Base-by-base conservation (phyloP, 2,329 filamentous ascomycete species). In the Orbilia blumenaviensis region DNA sequence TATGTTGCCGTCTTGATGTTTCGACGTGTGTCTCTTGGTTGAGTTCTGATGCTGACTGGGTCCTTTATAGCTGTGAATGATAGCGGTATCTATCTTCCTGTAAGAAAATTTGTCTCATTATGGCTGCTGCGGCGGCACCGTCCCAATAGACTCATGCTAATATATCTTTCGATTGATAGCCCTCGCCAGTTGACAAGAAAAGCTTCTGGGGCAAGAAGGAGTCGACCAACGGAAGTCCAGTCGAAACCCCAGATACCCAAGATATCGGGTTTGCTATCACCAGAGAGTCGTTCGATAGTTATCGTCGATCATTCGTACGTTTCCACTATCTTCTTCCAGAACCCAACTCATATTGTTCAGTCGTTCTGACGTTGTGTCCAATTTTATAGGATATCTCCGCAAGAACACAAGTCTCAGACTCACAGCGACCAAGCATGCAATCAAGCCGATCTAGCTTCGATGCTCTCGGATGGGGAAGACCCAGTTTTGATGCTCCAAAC, bases 271-370 rank as follows among this genome's bases (percentile, higher is more conserved):
- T 98, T 82, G 93, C 91, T 78, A 98, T 98, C 82, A 97, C 94
- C 38, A 89, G 94, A 81, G 95, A 98, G 84, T 97, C 94, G 1
- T 98, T 98, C 81, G 95, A 98, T 82, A 97, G 94, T 2, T 98
- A 98, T 84, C 88, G 95, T 78, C 89, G 95, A 81, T 97, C 94
- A 78, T 98, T 98, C 85, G 94, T 97, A 87, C 29, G 72, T 80
- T 91, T 86, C 12, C n/a, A 38, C 10, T 21, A 41, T 50, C n/a
- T 52, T 18, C 61, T 16, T 61, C 72, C 2, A 34, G 8, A 21
- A 36, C 8, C n/a, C n/a, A n/a, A n/a, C n/a, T n/a, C n/a, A 54
- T 10, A 21, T 23, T 29, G 21, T n/a, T n/a, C 2, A 18, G 12
- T 6, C 8, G 60, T 42, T 27, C 36, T 64, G 29, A 42, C 25